Base-by-base conservation (phyloP, 2,329 filamentous ascomycete species). In the Amauroascus verrucosus region DNA sequence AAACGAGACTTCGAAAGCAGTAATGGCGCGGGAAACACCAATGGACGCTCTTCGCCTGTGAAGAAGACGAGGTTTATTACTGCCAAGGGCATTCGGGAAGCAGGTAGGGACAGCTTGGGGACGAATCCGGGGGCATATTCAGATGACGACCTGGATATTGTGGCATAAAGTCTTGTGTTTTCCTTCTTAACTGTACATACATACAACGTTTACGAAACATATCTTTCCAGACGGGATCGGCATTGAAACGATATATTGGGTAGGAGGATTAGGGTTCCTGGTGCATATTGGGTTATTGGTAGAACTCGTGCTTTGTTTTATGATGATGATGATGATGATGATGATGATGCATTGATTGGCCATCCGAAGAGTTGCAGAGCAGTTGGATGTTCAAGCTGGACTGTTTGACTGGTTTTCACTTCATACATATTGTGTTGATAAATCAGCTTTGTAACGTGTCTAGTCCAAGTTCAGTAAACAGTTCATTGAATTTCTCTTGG, bases 41-140 rank as follows among this genome's bases (percentile, higher is more conserved):
- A 58, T 41, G 55, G 62, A 24, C 64, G 64, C 20, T 28, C 44
- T 8, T 47, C 44, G 55, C 67, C 65, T 56, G 59, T 75, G 63
- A 63, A 88, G 70, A 88, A 87, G 75, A 89, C 85, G 49, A 76
- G 85, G n/a, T 89, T 90, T 63, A 78, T 89, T 38, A 88, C 86
- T 24, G 81, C 82, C 40, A 86, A 84, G 65, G 86, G 86, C 0
- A 89, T 90, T 57, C 79, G 82, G 52, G 85, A 88, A 67, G 85
- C 86, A 3, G 86, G 86, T 1, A 75, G 85, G 56, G 86, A 89
- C 63, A 88, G 85, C 63, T 65, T 89, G 1, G 82, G 83, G 8
- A 72, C 68, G 4, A 60, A 60, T 20, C 57, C 61, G n/a, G 77
- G 79, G 49, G 66, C 72, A 43, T 60, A 43, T 58, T 72, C 73